These are phyloP conservation scores for Acidiella bohemica DNA, from an alignment of 495 filamentous ascomycete genomes.

Conservation along the genomic window DNA sequence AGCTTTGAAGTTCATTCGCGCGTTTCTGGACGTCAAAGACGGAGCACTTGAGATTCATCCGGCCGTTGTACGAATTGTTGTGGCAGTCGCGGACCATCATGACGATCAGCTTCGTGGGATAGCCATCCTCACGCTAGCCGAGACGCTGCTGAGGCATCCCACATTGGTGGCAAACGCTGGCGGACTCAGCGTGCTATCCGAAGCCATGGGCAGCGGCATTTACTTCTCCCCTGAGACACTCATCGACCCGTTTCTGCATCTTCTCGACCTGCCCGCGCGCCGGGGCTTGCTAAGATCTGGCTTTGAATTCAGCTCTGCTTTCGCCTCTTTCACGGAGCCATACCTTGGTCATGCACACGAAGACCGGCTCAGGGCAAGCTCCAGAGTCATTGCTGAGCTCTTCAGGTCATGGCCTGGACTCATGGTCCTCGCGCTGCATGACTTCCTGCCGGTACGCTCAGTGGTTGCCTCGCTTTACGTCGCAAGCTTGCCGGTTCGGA, in stretches of 20 bases:
- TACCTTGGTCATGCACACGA: slow-evolving; percentile 52
- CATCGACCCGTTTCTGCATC: slow-evolving; percentile 68
- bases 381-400: slow-evolving; percentile 73
- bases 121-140: slow-evolving; percentile 79
- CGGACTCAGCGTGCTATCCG: slow-evolving; percentile 66
- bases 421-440: slow-evolving; percentile 70
- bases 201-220: slow-evolving; percentile 75
- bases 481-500: slow-evolving; percentile 50
- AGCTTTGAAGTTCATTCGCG: slow-evolving; percentile 88
- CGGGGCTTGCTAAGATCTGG: slow-evolving; percentile 70
- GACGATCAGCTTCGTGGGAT: slow-evolving; percentile 83
- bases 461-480: slow-evolving; percentile 68
- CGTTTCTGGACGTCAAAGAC: slow-evolving; percentile 90
- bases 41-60: slow-evolving; percentile 79
- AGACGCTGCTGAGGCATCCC: slow-evolving; percentile 78
- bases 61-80: slow-evolving; percentile 72
- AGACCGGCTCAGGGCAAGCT: slow-evolving; percentile 66
- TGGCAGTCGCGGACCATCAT: slow-evolving; percentile 74
- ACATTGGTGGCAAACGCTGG: slow-evolving; percentile 62
- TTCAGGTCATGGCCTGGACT: slow-evolving; percentile 88
- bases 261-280: slow-evolving; percentile 71
- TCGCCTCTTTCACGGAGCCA: slow-evolving; percentile 76
- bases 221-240: slow-evolving; percentile 85
- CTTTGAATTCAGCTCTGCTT: slow-evolving; percentile 38
- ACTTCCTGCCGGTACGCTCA: slow-evolving; percentile 69